A percentile compares a stretch with the other conserved stretches of the same genome.
Conservation (phyloP, 805 yeast species). For the Cyberlindnera xishuangbannaensis region DNA sequence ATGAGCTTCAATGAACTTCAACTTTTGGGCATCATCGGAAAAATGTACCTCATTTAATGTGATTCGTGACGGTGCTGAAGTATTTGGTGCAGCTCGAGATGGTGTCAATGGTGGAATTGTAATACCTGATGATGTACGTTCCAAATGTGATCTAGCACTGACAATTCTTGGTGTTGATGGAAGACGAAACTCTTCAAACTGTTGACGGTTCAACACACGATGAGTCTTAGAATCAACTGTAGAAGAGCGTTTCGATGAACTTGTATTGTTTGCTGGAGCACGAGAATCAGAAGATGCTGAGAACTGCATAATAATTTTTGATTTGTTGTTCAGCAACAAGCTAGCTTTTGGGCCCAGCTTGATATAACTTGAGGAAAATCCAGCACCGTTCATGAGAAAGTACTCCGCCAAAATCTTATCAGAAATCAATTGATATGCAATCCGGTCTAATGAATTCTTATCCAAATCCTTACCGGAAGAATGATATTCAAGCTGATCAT, state of each 20-base stretch:
- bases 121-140: slow-evolving; percentile 21
- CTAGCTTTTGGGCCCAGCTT: slow-evolving; percentile 53
- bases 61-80: slow-evolving; percentile 17
- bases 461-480: slow-evolving; percentile 64
- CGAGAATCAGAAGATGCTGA: slow-evolving; percentile 12
- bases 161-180: slow-evolving; percentile 21
- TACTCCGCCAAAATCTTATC: slow-evolving; percentile 65
- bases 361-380: slow-evolving; percentile 77
- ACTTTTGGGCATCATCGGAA: slow-evolving; percentile 19
- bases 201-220: slow-evolving; percentile 3
- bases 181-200: slow-evolving; percentile 17
- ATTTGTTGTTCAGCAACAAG: slow-evolving; percentile 38
- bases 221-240: slow-evolving; percentile 1
- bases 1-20: slow-evolving; percentile 14
- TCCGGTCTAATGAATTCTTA: slow-evolving; percentile 72
- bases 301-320: slow-evolving; percentile 49
- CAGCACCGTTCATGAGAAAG: slow-evolving; percentile 64
- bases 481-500: slow-evolving; percentile 52
- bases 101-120: slow-evolving; percentile 6
- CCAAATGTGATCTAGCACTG: slow-evolving; percentile 20
- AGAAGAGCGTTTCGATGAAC: not conserved
- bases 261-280: slow-evolving; percentile 6
- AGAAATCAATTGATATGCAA: slow-evolving; percentile 71
- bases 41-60: slow-evolving; percentile 17
- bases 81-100: slow-evolving; percentile 9